Percentiles rank a stretch among this genome's conserved stretches.
These are phyloP conservation scores for Candida sakaeoensis DNA, from an alignment of 805 yeast genomes.

Conservation along the genomic window DNA sequence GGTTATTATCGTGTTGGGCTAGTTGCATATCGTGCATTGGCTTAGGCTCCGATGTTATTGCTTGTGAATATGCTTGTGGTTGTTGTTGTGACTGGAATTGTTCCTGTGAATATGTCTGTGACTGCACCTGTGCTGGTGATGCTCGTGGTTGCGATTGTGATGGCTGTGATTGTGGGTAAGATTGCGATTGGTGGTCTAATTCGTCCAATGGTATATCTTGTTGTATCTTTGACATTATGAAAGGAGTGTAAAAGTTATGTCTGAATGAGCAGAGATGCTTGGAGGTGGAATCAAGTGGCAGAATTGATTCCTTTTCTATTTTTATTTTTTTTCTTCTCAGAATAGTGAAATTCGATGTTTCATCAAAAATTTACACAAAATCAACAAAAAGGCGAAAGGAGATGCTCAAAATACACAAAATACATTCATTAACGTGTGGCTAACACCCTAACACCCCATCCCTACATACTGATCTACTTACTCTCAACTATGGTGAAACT, in stretches of 20 bases:
- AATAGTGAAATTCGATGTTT: background rate
- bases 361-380: background rate
- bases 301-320: no score
- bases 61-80: background rate
- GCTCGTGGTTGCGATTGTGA: background rate
- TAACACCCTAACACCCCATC: no score
- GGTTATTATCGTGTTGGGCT: background rate
- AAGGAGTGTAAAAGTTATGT: no score
- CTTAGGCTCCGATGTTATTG: conserved; percentile 1
- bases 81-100: conserved; percentile 6
- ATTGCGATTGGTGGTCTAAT: conserved; percentile 2
- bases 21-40: background rate
- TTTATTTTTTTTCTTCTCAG: background rate
- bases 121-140: no score
- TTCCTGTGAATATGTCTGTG: background rate
- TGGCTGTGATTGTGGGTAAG: background rate
- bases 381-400: conserved; percentile 1
- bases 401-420: no score
- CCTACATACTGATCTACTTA: no score
- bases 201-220: conserved; percentile 4
- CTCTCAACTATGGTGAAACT: no score
- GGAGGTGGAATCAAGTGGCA: background rate
- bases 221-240: background rate
- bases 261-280: background rate
- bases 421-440: conserved; percentile 1